Evolutionary conservation across 441 rosid genomes (phyloP).

Genomic region (Geranium incanum): DNA sequence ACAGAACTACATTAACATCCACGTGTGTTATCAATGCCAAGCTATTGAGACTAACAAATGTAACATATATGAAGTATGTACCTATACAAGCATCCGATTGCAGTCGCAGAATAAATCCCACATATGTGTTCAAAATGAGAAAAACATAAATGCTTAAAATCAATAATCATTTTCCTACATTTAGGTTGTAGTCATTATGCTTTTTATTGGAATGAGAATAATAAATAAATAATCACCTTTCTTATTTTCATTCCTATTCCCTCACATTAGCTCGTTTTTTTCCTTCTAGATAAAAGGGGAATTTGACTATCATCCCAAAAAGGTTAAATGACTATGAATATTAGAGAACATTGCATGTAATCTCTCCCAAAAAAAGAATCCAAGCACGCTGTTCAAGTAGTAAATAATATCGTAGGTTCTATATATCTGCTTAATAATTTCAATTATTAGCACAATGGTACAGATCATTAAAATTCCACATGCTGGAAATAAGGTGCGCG

Average conservation of each 20-base stretch:
- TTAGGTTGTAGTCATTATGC: background rate
- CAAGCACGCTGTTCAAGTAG: background rate
- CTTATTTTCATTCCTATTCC: background rate
- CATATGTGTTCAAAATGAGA: background rate
- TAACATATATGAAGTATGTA: no score
- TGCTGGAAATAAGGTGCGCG: background rate
- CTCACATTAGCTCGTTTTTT: background rate
- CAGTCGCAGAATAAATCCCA: background rate
- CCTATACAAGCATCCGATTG: no score
- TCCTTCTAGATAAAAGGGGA: background rate
- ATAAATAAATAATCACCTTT: background rate
- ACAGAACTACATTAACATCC: constrained; percentile 1
- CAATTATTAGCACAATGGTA: background rate
- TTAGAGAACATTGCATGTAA: background rate
- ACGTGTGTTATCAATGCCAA: background rate
- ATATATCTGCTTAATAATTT: background rate
- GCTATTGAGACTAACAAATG: no score
- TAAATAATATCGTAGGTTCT: background rate
- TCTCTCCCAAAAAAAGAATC: background rate
- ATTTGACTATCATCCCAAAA: background rate
- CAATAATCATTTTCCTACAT: background rate
- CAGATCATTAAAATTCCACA: background rate
- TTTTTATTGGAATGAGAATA: background rate
- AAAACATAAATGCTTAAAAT: background rate
- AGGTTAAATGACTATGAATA: background rate